These are phyloP conservation scores for barrel medic (Medicago truncatula) DNA, from an alignment of 306 rosid species.

Conservation along the genomic window DNA sequence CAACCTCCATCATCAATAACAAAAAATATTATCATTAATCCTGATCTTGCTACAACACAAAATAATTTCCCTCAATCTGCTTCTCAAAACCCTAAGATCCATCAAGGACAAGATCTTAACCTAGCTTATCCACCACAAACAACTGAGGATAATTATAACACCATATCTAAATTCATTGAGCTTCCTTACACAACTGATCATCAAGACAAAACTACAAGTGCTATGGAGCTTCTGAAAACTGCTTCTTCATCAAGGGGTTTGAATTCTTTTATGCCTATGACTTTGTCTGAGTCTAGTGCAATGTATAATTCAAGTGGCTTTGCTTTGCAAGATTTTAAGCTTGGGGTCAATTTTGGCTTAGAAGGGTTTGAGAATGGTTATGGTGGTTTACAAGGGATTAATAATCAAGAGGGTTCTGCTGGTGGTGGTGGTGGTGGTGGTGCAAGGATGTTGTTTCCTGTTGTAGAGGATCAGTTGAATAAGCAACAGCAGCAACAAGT, in stretches of 20 bases:
- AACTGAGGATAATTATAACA: slow-evolving; percentile 44
- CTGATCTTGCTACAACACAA: slow-evolving; percentile 41
- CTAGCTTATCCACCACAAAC: slow-evolving; percentile 65
- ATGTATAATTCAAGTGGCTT: slow-evolving; percentile 62
- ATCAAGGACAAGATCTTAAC: slow-evolving; percentile 90
- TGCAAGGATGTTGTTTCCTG: slow-evolving; percentile 89
- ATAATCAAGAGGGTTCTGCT: slow-evolving; percentile 50
- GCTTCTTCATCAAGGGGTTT: slow-evolving; percentile 63
- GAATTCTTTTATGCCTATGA: slow-evolving; percentile 67
- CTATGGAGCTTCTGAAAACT: slow-evolving; percentile 75
- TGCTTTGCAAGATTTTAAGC: slow-evolving; percentile 73
- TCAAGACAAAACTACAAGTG: slow-evolving; percentile 42
- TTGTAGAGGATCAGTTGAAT: slow-evolving; percentile 54
- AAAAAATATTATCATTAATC: slow-evolving; percentile 43
- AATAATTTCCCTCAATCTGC: slow-evolving; percentile 51
- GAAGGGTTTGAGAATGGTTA: slow-evolving; percentile 76
- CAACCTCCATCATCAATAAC: slow-evolving; percentile 34
- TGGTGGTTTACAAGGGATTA: slow-evolving; percentile 59
- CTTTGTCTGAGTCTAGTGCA: slow-evolving; percentile 44
- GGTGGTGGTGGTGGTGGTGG: slow-evolving; percentile 59
- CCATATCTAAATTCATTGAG: slow-evolving; percentile 56
- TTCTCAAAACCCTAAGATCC: slow-evolving; percentile 73
- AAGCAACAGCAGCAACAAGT: slow-evolving; percentile 48
- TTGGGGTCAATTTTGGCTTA: slow-evolving; percentile 65
- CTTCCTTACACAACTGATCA: slow-evolving; percentile 45